phyloP scores from a whole-genome alignment of 2,329 filamentous ascomycete genomes.

The Polychaeton citri region DNA sequence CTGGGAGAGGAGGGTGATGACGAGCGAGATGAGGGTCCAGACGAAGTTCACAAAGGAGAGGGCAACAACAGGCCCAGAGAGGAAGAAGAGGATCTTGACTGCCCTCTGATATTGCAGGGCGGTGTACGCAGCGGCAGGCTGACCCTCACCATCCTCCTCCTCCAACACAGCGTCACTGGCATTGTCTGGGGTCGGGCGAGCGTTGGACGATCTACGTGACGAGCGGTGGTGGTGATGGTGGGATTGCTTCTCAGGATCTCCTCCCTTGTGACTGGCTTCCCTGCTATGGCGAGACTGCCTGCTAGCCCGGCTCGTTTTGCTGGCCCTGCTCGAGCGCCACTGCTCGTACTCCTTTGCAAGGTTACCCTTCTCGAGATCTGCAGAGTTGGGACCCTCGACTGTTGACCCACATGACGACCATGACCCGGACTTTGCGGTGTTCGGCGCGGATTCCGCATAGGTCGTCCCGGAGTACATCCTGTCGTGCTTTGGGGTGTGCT shows the following conservation, averaged over 20 bases:
- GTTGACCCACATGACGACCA: background rate
- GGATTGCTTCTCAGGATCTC: background rate
- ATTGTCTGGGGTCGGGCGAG: background rate
- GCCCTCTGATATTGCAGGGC: slow-evolving; percentile 29
- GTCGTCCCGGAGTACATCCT: background rate
- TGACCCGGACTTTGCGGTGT: background rate
- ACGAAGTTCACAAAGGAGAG: slow-evolving; percentile 40
- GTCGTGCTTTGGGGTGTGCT: background rate
- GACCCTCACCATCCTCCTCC: slow-evolving; percentile 14
- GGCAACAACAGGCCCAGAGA: slow-evolving; percentile 40
- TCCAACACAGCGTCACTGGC: background rate
- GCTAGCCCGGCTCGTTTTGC: background rate
- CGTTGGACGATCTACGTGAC: background rate
- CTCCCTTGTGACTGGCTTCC: background rate
- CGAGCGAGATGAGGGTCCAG: slow-evolving; percentile 40
- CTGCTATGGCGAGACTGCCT: background rate
- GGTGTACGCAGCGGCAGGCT: slow-evolving; percentile 24
- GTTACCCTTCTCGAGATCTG: slow-evolving; percentile 1
- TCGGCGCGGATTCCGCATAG: background rate
- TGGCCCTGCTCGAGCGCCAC: background rate
- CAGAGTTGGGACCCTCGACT: background rate
- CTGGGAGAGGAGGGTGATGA: slow-evolving; percentile 37
- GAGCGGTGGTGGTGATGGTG: background rate
- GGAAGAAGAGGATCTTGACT: slow-evolving; percentile 35
- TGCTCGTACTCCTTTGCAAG: background rate